phyloP scores from a whole-genome alignment of 192 early-diverging fungal genomes.

The Podila clonocystis region DNA sequence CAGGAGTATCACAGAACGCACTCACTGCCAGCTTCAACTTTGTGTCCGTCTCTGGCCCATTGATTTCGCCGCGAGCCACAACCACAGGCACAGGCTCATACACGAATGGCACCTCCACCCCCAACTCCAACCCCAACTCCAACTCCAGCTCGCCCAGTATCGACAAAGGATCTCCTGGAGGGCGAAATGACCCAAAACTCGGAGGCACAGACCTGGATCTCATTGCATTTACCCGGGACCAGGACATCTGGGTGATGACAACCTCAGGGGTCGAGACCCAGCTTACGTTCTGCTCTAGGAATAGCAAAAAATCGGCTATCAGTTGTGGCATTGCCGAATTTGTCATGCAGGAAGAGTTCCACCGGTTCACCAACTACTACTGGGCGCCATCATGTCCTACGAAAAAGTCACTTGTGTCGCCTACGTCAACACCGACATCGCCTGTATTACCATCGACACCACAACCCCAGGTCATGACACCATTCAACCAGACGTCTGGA shows the following conservation, averaged over 20 bases:
- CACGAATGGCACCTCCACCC: background rate
- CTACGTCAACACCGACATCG: background rate
- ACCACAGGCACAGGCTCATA: background rate
- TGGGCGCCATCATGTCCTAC: slow-evolving; percentile 54
- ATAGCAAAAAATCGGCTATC: slow-evolving; percentile 51
- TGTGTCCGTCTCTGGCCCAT: slow-evolving; percentile 40
- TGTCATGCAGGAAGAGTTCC: slow-evolving; percentile 82
- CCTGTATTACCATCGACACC: background rate
- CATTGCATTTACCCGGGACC: slow-evolving; percentile 67
- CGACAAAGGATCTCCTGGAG: slow-evolving; percentile 19
- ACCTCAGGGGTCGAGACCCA: slow-evolving; percentile 63
- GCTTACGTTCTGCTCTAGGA: slow-evolving; percentile 64
- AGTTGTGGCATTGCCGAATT: slow-evolving; percentile 72
- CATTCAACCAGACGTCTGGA: background rate
- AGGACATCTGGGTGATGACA: slow-evolving; percentile 70
- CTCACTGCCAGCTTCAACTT: slow-evolving; percentile 31
- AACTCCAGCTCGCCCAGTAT: slow-evolving; percentile 13
- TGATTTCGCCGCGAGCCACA: slow-evolving; percentile 21
- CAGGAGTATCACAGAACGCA: slow-evolving; percentile 24
- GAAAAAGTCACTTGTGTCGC: background rate
- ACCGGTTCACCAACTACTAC: slow-evolving; percentile 70
- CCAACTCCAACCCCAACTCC: slow-evolving; percentile 3
- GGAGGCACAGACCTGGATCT: slow-evolving; percentile 61
- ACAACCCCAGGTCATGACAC: slow-evolving; percentile 1
- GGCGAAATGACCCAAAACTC: slow-evolving; percentile 64